A percentile compares a stretch with the other conserved stretches of the same genome.
Conservation (phyloP, 768 basidiomycete genomes). For the Phylloporus sp. region DNA sequence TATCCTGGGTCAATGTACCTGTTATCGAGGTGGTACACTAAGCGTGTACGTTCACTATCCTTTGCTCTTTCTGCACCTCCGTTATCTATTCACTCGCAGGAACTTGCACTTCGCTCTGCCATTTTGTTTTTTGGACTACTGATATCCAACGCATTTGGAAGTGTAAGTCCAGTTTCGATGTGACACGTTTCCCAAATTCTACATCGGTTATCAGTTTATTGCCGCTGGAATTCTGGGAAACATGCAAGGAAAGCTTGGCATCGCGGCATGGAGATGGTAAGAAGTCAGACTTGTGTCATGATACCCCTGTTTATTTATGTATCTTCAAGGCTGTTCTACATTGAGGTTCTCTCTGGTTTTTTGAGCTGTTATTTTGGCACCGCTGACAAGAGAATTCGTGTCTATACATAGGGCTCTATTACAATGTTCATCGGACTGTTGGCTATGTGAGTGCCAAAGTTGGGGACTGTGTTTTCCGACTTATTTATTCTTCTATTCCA, state of each 20-base stretch:
- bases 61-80: background rate
- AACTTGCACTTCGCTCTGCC: conserved; percentile 61
- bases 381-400: background rate
- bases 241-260: conserved; percentile 65
- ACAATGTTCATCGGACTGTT: conserved; percentile 56
- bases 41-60: conserved; percentile 18
- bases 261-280: conserved; percentile 68
- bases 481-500: conserved; percentile 16
- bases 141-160: conserved; percentile 64
- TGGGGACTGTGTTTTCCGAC: background rate
- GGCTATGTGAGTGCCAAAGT: conserved; percentile 38
- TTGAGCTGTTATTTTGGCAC: background rate
- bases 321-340: conserved; percentile 56
- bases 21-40: conserved; percentile 54
- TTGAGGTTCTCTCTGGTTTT: conserved; percentile 42
- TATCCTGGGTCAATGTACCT: conserved; percentile 52
- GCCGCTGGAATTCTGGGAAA: conserved; percentile 68
- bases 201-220: conserved; percentile 41
- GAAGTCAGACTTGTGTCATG: conserved; percentile 4
- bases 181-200: background rate
- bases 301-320: background rate
- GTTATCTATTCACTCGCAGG: conserved; percentile 30
- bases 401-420: conserved; percentile 46
- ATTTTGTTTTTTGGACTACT: conserved; percentile 56
- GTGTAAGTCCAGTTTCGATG: conserved; percentile 35